phyloP scores from a whole-genome alignment of 345 rosid species.

The Anastatica hierochuntica region DNA sequence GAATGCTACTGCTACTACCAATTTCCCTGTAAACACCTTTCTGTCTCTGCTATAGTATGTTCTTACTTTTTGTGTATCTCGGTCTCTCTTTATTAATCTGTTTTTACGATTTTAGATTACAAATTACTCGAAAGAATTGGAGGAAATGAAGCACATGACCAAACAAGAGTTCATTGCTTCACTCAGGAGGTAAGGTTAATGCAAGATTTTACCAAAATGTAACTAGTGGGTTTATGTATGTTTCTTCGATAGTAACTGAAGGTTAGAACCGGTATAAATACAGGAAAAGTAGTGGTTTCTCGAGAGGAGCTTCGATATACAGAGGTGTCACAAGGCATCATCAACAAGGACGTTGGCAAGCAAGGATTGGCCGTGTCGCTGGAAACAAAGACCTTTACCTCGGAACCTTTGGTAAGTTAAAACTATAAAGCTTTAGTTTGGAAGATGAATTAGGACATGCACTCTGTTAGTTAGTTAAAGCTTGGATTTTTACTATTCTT shows the following conservation, averaged over 20 bases:
- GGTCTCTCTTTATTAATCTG: not conserved
- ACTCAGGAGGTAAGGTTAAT: constrained; percentile 58
- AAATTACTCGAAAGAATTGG: constrained; percentile 59
- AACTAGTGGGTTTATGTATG: not conserved
- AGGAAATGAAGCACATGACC: constrained; percentile 81
- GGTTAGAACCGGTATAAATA: not conserved
- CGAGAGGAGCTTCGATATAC: constrained; percentile 95
- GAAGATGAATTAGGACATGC: too few species aligned
- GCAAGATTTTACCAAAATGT: too few species aligned
- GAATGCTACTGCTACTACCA: constrained; percentile 91
- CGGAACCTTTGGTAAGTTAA: constrained; percentile 74
- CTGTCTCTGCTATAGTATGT: not conserved
- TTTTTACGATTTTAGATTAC: constrained; percentile 34
- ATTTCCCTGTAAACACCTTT: constrained; percentile 54
- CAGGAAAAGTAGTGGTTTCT: constrained; percentile 97
- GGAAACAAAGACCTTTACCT: constrained; percentile 96
- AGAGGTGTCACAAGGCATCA: constrained; percentile 98
- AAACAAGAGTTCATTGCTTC: constrained; percentile 98
- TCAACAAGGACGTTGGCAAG: constrained; percentile 99
- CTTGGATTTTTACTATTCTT: too few species aligned
- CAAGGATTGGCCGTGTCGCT: constrained; percentile 96
- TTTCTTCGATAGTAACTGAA: not conserved
- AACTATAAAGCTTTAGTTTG: not conserved
- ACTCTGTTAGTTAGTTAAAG: not conserved
- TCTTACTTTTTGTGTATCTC: not conserved